Evolutionary conservation across 179 eudicot genomes (phyloP), one percentile per base, ranked within the genome.

Genomic region (Silene noctiflora): DNA sequence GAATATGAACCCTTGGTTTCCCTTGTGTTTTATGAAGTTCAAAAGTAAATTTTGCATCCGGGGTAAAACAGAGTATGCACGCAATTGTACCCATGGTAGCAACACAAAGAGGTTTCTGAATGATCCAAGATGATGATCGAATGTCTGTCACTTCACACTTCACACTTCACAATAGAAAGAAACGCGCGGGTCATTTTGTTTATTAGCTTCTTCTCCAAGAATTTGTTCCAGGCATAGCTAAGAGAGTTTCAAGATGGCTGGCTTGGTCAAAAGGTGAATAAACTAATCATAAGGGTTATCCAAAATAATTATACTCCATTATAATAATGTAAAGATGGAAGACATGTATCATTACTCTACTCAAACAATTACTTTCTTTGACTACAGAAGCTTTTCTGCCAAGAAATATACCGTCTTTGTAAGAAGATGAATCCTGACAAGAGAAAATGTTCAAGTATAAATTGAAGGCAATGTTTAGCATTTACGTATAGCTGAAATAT

Each of bases 151-250:
- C n/a, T n/a, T n/a, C n/a, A n/a, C n/a, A n/a, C n/a, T n/a, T n/a
- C n/a, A n/a, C n/a, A n/a, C n/a, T n/a, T n/a, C 42, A 35, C 42
- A 35, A 35, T 35, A 6, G 42, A 35, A 35, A 35, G 8, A 35
- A 35, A 35, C 8, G 33, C 3, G 4, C 33, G 33, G 33, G 33
- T 3, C 33, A 29, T 29, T 29, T 35, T 35, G 8, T 6, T 35
- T 35, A 6, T 35, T 35, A 6, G 42, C 78, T 75, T 53, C 72
- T 75, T 21, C 78, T 33, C 72, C 78, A 75, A 75, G 78, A 75
- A n/a, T 66, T 16, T 19, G 17, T 53, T 0, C n/a, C 69, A 14
- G 19, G 21, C 10, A 62, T 3, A 8, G 42, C 0, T 9, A 44
- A 7, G 4, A n/a, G 4, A 29, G 12, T 6, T 29, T 27, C 4